Conservation (phyloP, 108 stramenopile species). For the Cylindrotheca fusiformis region DNA sequence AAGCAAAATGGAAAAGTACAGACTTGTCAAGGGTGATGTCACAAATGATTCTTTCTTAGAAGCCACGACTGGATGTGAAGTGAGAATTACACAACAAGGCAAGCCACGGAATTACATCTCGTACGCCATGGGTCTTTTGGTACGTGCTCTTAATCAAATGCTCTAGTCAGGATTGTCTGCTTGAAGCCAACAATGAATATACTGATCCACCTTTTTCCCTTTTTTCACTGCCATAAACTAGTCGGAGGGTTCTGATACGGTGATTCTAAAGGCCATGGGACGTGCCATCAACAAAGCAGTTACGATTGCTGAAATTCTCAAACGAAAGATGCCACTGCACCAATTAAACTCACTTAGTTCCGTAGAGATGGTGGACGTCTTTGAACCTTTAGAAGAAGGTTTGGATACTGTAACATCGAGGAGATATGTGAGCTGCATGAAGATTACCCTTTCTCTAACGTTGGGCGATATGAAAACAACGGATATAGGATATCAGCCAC, state of each 20-base stretch:
- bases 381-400: slow-evolving; percentile 86
- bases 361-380: slow-evolving; percentile 81
- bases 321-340: slow-evolving; percentile 82
- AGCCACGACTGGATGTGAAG: slow-evolving; percentile 29
- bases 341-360: slow-evolving; percentile 68
- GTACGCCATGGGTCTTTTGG: slow-evolving; percentile 76
- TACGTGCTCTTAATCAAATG: slow-evolving; percentile 30
- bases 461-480: slow-evolving; percentile 47
- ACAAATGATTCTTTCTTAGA: slow-evolving; percentile 16
- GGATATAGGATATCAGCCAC: slow-evolving; percentile 77
- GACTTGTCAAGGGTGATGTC: slow-evolving; percentile 58
- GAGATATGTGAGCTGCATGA: slow-evolving; percentile 79
- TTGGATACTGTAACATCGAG: slow-evolving; percentile 73
- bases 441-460: slow-evolving; percentile 62
- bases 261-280: slow-evolving; percentile 86
- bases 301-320: slow-evolving; percentile 84
- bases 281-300: slow-evolving; percentile 90
- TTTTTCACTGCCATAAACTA: slow-evolving; percentile 4
- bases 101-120: slow-evolving; percentile 87
- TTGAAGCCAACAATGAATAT: too few species aligned
- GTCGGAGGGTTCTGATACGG: slow-evolving; percentile 55
- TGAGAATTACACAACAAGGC: slow-evolving; percentile 80
- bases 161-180: too few species aligned
- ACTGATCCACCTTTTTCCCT: neutral
- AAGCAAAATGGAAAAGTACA: slow-evolving; percentile 80